Evolutionary conservation across 2,329 filamentous ascomycete species (phyloP).

Genomic region (Elsinoe necatrix): DNA sequence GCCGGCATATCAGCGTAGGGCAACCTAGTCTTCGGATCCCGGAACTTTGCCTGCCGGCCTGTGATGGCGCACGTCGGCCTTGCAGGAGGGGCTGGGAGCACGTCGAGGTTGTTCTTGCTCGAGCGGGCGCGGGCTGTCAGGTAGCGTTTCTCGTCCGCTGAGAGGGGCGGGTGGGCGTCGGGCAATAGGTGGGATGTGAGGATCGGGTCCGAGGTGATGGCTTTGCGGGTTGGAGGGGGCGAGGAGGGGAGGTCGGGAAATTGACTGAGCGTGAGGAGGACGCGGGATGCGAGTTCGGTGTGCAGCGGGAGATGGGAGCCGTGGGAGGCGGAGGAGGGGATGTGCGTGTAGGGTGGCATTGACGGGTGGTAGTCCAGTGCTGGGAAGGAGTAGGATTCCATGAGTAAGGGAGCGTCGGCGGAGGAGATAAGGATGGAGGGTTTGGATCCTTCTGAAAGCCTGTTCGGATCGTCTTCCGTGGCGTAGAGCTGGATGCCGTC

Average conservation of each 20-base stretch:
- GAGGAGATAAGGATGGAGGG: conserved; percentile 12
- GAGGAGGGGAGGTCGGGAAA: conserved; percentile 26
- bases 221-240: conserved; percentile 15
- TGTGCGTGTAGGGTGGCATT: conserved; percentile 17
- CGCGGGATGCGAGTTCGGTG: conserved; percentile 29
- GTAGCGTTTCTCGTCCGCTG: conserved; percentile 41
- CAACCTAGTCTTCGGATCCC: conserved; percentile 75
- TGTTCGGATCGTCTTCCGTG: conserved; percentile 11
- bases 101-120: conserved; percentile 31
- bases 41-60: conserved; percentile 68
- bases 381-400: conserved; percentile 16
- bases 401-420: conserved; percentile 20
- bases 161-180: conserved; percentile 42
- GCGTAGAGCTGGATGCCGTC: conserved; percentile 34
- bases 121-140: conserved; percentile 44
- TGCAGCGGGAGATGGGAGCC: conserved; percentile 21
- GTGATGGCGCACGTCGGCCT: conserved; percentile 67
- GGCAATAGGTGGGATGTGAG: conserved; percentile 47
- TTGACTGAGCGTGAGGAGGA: conserved; percentile 28
- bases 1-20: conserved; percentile 72
- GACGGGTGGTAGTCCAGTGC: conserved; percentile 10
- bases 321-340: conserved; percentile 15
- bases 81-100: conserved; percentile 25
- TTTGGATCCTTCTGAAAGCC: conserved; percentile 15
- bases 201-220: conserved; percentile 20